Conservation (phyloP, 768 basidiomycete species). For the Mycena haematopus region DNA sequence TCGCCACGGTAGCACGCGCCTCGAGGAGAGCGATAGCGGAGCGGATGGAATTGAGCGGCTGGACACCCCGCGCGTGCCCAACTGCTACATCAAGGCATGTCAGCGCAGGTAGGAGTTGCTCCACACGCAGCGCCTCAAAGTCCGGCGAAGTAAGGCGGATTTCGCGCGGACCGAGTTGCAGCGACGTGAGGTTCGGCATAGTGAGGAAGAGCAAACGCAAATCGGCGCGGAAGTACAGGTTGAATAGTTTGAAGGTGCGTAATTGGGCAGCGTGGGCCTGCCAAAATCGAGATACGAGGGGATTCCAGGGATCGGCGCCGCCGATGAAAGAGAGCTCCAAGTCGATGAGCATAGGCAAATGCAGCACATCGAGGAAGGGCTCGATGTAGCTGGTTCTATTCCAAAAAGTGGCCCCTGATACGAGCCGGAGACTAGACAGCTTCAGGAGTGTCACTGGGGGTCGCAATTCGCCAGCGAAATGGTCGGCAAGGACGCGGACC, state of each 20-base stretch:
- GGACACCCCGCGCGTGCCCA: not conserved
- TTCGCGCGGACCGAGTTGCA: not conserved
- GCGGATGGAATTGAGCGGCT: not conserved
- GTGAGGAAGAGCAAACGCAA: not conserved
- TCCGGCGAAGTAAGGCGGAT: not conserved
- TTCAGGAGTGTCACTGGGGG: not conserved
- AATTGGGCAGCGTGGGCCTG: not conserved
- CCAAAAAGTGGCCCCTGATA: no score
- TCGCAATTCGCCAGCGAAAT: not conserved
- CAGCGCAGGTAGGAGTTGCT: not conserved
- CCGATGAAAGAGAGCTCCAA: not conserved
- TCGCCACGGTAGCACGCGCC: not conserved
- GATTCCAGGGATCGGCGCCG: not conserved
- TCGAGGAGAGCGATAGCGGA: not conserved
- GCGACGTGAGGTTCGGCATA: not conserved
- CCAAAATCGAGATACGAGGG: slow-evolving; percentile 1
- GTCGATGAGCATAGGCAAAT: not conserved
- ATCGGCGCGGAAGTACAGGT: not conserved
- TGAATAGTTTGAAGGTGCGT: not conserved
- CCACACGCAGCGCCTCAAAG: not conserved
- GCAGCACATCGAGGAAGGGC: not conserved
- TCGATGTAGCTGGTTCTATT: not conserved
- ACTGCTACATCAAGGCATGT: not conserved
- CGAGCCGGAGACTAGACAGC: not conserved
- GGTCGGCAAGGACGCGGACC: not conserved